Base-by-base conservation (phyloP, 2,329 filamentous ascomycete genomes). In the Pochonia chlamydosporia region DNA sequence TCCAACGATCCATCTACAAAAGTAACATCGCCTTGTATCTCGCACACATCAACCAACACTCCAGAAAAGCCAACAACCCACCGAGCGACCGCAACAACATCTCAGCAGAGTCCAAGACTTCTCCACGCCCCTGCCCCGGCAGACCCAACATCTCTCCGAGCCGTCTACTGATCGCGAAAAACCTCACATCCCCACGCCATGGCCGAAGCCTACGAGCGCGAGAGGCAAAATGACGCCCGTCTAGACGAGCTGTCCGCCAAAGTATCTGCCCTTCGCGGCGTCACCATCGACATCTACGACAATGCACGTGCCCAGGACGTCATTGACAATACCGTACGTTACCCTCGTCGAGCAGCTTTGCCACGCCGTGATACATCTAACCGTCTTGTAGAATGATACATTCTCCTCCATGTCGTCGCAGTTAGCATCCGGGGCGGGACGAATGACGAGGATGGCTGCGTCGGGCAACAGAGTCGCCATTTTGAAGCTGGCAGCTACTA, bases 281-380 rank as follows among this genome's bases (percentile, higher is more conserved):
- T 99, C 43, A 99, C 93, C 36, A 82, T 97, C 55, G 90, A 99
- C 72, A 99, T 99, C 62, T 96, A 97, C 77, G 91, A 97, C 71
- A 90, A 93, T 65, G 93, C 93, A 43, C 82, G 89, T 49, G 82
- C 88, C 58, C 92, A 97, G 59, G 82, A 87, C 55, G 81, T 95
- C 53, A 87, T 99, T 56, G 89, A 99, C 68, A 84, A 82, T 61
- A 92, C 88, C 33, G 89, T 95, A 76, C 49, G 81, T n/a, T n/a
- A n/a, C n/a, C n/a, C n/a, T n/a, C n/a, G n/a, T n/a, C n/a, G n/a
- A n/a, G n/a, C n/a, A n/a, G n/a, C n/a, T n/a, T n/a, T n/a, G n/a
- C n/a, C n/a, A n/a, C n/a, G n/a, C n/a, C n/a, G n/a, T n/a, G n/a
- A n/a, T n/a, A n/a, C n/a, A n/a, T 23, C 35, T 39, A 39, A 39